Evolutionary conservation across 164 flowering plant species (phyloP).

Genomic region (Hamamelis virginiana): DNA sequence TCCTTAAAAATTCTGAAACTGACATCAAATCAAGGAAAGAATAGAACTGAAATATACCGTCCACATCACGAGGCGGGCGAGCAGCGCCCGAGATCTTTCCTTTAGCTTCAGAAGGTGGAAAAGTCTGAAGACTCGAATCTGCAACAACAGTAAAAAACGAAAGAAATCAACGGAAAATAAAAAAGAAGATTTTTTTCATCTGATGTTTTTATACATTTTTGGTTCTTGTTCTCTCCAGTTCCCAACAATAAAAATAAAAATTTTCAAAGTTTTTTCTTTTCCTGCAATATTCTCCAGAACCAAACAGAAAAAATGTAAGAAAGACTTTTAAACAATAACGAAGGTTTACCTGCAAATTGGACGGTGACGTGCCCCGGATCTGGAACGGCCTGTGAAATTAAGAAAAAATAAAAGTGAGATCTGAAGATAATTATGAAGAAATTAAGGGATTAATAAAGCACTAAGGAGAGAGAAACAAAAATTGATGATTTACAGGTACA

Average conservation of each 20-base stretch:
- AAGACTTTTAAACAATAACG: too few relatives aligned
- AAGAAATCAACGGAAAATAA: too few relatives aligned
- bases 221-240: too few relatives aligned
- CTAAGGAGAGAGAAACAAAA: neutral
- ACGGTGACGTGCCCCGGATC: slow-evolving; percentile 69
- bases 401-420: slow-evolving; percentile 18
- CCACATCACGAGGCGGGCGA: slow-evolving; percentile 90
- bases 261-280: neutral
- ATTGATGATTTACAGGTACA: slow-evolving; percentile 60
- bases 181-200: too few relatives aligned
- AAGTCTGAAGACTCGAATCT: slow-evolving; percentile 84
- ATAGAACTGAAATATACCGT: slow-evolving; percentile 47
- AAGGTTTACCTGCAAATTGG: slow-evolving; percentile 52
- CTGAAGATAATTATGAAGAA: neutral
- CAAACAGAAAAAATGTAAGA: neutral
- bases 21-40: neutral
- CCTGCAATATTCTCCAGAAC: neutral
- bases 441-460: neutral
- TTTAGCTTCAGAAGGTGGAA: slow-evolving; percentile 72
- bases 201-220: too few relatives aligned
- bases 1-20: neutral
- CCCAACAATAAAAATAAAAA: neutral
- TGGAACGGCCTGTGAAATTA: slow-evolving; percentile 61
- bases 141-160: slow-evolving; percentile 14
- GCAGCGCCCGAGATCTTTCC: slow-evolving; percentile 79